Base-by-base conservation (phyloP, 23 red algal genomes). In the Agarophyton chilense region DNA sequence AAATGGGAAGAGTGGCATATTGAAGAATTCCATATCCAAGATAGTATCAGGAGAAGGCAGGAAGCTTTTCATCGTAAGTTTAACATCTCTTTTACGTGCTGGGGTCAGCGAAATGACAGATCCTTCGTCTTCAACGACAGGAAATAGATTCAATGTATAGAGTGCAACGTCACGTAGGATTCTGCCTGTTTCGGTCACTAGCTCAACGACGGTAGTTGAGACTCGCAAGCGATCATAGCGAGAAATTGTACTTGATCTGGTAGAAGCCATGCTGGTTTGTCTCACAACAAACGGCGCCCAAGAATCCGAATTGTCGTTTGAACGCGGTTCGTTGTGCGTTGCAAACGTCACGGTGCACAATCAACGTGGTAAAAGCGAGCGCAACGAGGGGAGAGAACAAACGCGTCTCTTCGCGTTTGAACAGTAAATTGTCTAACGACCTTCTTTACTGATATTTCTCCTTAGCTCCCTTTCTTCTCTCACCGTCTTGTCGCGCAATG, bases 261-360 rank as follows among this genome's bases (percentile, higher is more conserved):
- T 61, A 2, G 56, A 61, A 32, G 56, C 56, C 7, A 61, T 61
- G 19, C 19, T 8, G 4, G 8, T 61, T 6, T 61, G 19, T 12
- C n/a, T 61, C 56, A 61, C 56, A 61, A n/a, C 56, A 61, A n/a
- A 61, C 56, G 7, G 56, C 56, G 7, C 56, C 19, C 56, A 61
- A 61, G 56, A 61, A 61, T 61, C 56, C 56, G 19, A 17, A 61
- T 61, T 61, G 56, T 61, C 56, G 56, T 22, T 61, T 61, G 56
- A 61, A 61, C 56, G 56, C 56, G 56, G 56, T n/a, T 61, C n/a
- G 56, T 17, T 61, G 56, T 61, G 56, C 56, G 56, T 61, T 61
- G 9, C 56, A 17, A 7, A 10, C 26, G 7, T 22, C 56, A 61
- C 56, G 19, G 19, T 61, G 19, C 5, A 61, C 56, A 17, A 61